Evolutionary conservation across 1,139 yeast genomes (phyloP).

Genomic region (Zygoascus hellenicus): DNA sequence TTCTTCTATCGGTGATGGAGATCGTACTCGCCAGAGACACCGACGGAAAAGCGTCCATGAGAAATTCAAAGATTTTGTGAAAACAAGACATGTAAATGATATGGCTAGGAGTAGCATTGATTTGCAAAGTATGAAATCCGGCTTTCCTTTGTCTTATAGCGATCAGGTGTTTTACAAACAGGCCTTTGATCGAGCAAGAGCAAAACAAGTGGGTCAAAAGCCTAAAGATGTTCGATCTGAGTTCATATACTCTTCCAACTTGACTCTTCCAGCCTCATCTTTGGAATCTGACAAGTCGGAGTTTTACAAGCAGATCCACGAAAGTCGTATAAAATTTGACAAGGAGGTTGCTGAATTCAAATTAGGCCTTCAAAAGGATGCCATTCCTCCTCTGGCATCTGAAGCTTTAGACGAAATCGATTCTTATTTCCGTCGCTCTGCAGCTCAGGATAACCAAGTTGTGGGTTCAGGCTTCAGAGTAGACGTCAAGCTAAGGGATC

Average conservation of each 20-base stretch:
- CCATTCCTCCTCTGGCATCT: constrained; percentile 27
- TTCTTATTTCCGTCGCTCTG: constrained; percentile 34
- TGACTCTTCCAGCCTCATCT: too few relatives aligned
- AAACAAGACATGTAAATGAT: constrained; percentile 5
- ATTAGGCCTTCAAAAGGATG: constrained; percentile 13
- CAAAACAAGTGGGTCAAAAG: neutral
- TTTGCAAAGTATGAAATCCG: constrained; percentile 7
- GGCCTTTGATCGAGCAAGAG: constrained; percentile 6
- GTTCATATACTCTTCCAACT: too few relatives aligned
- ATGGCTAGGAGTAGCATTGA: constrained; percentile 9
- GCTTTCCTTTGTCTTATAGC: constrained; percentile 3
- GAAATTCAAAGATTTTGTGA: constrained; percentile 7
- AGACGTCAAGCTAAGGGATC: constrained; percentile 60
- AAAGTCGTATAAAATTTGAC: constrained; percentile 16
- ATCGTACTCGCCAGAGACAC: too few relatives aligned
- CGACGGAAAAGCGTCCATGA: constrained; percentile 1
- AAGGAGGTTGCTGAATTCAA: constrained; percentile 19
- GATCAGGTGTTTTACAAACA: constrained; percentile 8
- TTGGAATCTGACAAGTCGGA: too few relatives aligned
- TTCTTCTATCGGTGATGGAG: neutral
- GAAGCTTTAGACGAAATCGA: constrained; percentile 37
- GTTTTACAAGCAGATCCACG: constrained; percentile 15
- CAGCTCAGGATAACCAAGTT: constrained; percentile 31
- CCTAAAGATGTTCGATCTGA: too few relatives aligned
- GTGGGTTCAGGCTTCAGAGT: constrained; percentile 44